phyloP scores from a whole-genome alignment of 2,329 filamentous ascomycete species.

The Botrytis cinerea region DNA sequence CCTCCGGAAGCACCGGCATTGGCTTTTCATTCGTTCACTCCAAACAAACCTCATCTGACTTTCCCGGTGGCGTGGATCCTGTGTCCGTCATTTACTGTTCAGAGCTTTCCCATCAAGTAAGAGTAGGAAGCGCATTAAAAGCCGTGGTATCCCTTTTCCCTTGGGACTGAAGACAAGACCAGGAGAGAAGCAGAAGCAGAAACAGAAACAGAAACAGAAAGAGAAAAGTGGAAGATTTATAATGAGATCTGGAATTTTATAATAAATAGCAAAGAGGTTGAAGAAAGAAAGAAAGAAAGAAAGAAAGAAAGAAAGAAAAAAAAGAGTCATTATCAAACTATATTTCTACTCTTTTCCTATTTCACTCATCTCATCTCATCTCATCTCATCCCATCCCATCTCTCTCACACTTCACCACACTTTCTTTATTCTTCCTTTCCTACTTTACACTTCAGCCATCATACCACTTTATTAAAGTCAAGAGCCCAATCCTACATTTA shows the following conservation, averaged over 20 bases:
- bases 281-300: not conserved
- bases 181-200: not conserved
- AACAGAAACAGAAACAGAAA: not conserved
- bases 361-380: not conserved
- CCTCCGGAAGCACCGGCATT: slow-evolving; percentile 12
- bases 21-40: slow-evolving; percentile 5
- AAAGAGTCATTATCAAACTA: not conserved
- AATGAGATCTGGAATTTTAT: not conserved
- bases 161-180: not conserved
- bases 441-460: slow-evolving; percentile 5
- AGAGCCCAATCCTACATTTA: slow-evolving; percentile 10
- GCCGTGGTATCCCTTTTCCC: slow-evolving; percentile 5
- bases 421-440: slow-evolving; percentile 14
- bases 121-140: not conserved
- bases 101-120: slow-evolving; percentile 21
- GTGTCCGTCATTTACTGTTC: not conserved
- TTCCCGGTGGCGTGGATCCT: slow-evolving; percentile 20
- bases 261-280: not conserved
- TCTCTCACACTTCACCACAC: not conserved
- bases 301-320: not conserved
- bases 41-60: slow-evolving; percentile 11
- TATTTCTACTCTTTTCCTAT: not conserved
- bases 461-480: slow-evolving; percentile 6
- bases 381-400: too few relatives aligned
- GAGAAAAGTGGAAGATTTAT: not conserved